Evolutionary conservation across 164 flowering plant genomes (phyloP).

Genomic region (Magnolia kwangsiensis): DNA sequence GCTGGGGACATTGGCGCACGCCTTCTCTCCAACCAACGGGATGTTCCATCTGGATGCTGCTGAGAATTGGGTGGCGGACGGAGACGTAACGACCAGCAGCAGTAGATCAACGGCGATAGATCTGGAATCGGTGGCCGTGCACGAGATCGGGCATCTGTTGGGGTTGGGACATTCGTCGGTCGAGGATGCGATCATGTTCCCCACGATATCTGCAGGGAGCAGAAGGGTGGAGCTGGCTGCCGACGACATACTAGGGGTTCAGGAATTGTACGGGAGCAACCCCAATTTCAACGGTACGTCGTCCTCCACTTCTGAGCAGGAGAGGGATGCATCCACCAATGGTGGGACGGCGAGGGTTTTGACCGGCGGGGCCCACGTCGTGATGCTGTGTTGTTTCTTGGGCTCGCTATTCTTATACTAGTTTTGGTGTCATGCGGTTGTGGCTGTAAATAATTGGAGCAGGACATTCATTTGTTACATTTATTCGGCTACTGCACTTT

Average conservation of each 20-base stretch:
- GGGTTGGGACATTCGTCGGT: conserved; percentile 25
- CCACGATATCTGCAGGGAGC: conserved; percentile 8
- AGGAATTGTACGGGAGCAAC: conserved; percentile 13
- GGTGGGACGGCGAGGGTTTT: not conserved
- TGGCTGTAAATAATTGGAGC: not conserved
- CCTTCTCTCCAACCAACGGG: conserved; percentile 65
- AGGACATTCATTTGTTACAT: not conserved
- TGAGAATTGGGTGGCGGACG: conserved; percentile 57
- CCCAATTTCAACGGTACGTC: conserved; percentile 4
- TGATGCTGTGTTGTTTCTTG: not conserved
- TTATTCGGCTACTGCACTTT: not conserved
- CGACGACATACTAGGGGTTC: conserved; percentile 21
- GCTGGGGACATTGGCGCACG: conserved; percentile 65
- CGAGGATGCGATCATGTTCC: conserved; percentile 21
- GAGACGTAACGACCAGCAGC: not conserved
- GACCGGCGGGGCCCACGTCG: not conserved
- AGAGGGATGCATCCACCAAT: not conserved
- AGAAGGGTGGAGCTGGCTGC: conserved; percentile 1
- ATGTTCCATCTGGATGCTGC: conserved; percentile 61
- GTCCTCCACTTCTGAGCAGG: not conserved
- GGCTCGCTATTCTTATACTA: not conserved
- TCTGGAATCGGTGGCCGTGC: conserved; percentile 44
- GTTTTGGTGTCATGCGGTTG: not conserved
- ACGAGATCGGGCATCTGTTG: conserved; percentile 45
- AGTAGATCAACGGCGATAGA: conserved; percentile 9